Evolutionary conservation across 441 rosid species (phyloP).

Genomic region (California macrophylla): DNA sequence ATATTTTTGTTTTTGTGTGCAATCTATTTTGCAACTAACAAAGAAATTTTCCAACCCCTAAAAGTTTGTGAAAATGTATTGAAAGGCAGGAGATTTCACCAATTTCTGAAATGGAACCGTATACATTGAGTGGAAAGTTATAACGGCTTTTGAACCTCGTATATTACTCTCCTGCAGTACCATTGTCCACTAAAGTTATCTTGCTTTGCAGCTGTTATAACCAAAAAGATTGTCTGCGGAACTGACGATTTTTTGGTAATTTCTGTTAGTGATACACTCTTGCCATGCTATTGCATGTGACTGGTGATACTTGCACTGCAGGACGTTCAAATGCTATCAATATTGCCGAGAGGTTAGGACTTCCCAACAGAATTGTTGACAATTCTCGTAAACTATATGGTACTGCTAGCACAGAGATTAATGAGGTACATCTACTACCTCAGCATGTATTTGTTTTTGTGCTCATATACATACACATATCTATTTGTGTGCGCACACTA

Average conservation of each 20-base stretch:
- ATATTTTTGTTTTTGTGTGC: background rate
- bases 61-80: background rate
- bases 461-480: background rate
- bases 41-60: background rate
- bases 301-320: conserved; percentile 20
- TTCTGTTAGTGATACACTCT: conserved; percentile 3
- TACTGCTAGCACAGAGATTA: conserved; percentile 74
- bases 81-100: background rate
- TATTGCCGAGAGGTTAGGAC: conserved; percentile 72
- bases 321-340: conserved; percentile 91
- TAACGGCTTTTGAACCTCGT: background rate
- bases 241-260: conserved; percentile 7
- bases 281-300: conserved; percentile 4
- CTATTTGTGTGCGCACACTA: background rate
- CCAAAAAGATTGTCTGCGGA: background rate
- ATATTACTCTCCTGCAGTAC: background rate
- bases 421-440: conserved; percentile 35
- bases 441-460: background rate
- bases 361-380: conserved; percentile 39
- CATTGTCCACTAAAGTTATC: background rate
- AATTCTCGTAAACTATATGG: conserved; percentile 61
- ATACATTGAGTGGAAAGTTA: background rate
- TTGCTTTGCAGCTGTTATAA: background rate
- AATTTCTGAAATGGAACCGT: background rate
- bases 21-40: background rate